Base-by-base conservation (phyloP, 352 stramenopile genomes). In the Phytophthora niederhauseri region DNA sequence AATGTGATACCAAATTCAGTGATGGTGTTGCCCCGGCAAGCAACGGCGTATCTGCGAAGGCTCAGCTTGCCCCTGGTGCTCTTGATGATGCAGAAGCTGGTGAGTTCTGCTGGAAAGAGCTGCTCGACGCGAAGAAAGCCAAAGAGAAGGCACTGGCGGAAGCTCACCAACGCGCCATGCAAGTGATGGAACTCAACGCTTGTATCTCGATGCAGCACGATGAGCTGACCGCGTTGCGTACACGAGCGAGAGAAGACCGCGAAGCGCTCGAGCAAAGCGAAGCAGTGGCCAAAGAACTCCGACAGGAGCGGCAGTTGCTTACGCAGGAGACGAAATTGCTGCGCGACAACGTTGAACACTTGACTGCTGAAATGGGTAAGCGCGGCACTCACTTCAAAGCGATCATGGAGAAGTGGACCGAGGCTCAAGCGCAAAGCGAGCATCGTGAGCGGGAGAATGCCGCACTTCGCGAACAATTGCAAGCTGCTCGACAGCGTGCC, bases 141-240 rank as follows among this genome's bases (percentile, higher is more conserved):
- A 86, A 85, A 61, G 80, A 92, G 55, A 82, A 82, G 22, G 82
- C 84, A 19, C 56, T 89, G 2, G 78, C 73, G 3, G 84, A 92
- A 20, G 72, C 80, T 2, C 82, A 91, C 8, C 71, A 84, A 53
- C 78, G 76, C 2, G 78, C 82, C 0, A 75, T 91, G 73, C 78
- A 90, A 41, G 77, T 92, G 36, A 77, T 89, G 70, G 84, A 94
- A 59, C 73, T 92, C 6, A 88, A 90, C 31, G 86, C 86, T 0
- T 89, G 78, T 30, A 80, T 92, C 43, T 91, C 86, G 20, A 94
- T 92, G 86, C 81, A 91, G 61, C 78, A 91, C 50, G 85, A 93
- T 55, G 85, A 93, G 66, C 60, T 91, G 19, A 74, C 79, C 46
- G 77, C 78, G 15, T 65, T 93, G 22, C 82, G 80, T 12, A 66